Evolutionary conservation across 768 basidiomycete species (phyloP), one percentile per base, ranked within the genome.

Genomic region (Phaeotremella fagi): DNA sequence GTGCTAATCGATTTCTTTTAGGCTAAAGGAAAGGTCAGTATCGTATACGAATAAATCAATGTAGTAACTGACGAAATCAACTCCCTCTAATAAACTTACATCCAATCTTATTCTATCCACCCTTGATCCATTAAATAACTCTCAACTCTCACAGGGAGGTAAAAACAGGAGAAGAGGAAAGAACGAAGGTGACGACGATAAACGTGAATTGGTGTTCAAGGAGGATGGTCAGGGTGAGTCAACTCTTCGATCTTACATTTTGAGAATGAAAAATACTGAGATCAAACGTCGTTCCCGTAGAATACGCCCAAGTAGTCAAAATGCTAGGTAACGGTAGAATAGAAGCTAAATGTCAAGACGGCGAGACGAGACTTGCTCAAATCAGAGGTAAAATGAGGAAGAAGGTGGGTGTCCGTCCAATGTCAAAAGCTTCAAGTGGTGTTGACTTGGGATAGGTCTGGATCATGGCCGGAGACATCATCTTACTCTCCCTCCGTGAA

Each of bases 101-200:
- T 35, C n/a, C 33, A 9, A 9, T 35, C 33, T 35, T 9, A 35
- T n/a, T 35, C 33, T 9, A 9, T 9, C 9, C 33, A 9, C 11
- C 33, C 23, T 25, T 26, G 18, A 44, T 12, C 29, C 46, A 7
- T 14, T n/a, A 37, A 35, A n/a, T n/a, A n/a, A n/a, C n/a, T n/a
- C n/a, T n/a, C n/a, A n/a, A n/a, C n/a, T n/a, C 20, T 18, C 5
- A 60, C 67, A 99, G 92, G 94, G 94, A 75, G 95, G 94, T 59
- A 98, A 99, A 82, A 99, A 98, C 79, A 83, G 94, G 78, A 83
- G 95, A 82, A 82, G 95, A 78, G 95, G 95, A 81, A 99, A 99
- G 83, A 98, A 97, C 78, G 94, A 99, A 80, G 95, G 94, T 78
- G 95, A 98, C 51, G 88, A 89, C 66, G 89, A 95, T 79, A 98